Conservation (phyloP, 805 yeast genomes). For the Candida arabinofermentans region DNA sequence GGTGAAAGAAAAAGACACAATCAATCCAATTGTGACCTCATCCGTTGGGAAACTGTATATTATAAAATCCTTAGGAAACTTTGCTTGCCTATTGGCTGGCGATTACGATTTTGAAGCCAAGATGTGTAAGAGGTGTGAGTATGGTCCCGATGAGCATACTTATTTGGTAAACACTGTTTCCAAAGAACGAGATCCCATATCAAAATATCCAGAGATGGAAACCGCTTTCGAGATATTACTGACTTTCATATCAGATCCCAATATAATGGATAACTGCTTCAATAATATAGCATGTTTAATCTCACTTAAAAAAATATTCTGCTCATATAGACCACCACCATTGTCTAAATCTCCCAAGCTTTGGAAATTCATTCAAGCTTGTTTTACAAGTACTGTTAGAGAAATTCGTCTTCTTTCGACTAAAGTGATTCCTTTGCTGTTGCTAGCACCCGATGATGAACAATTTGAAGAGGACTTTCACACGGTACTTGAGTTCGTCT, state of each 20-base stretch:
- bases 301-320: constrained; percentile 44
- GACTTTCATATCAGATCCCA: constrained; percentile 22
- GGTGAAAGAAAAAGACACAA: constrained; percentile 1
- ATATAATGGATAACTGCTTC: constrained; percentile 15
- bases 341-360: constrained; percentile 24
- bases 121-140: constrained; percentile 39
- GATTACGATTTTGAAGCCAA: constrained; percentile 31
- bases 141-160: constrained; percentile 6
- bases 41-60: constrained; percentile 23
- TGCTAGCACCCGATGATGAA: constrained; percentile 38
- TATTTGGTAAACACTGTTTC: constrained; percentile 20
- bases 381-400: constrained; percentile 42
- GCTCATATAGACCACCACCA: constrained; percentile 49
- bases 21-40: constrained; percentile 1
- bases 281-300: constrained; percentile 41
- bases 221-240: constrained; percentile 27
- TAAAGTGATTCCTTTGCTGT: constrained; percentile 49
- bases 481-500: constrained; percentile 38
- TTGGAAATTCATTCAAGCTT: constrained; percentile 39
- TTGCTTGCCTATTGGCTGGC: constrained; percentile 38
- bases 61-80: constrained; percentile 37
- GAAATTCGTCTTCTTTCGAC: constrained; percentile 53
- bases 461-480: constrained; percentile 42
- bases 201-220: constrained; percentile 13
- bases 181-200: constrained; percentile 28